Base-by-base conservation (phyloP, 305 asterid species). In the Caryopteris hybrid region DNA sequence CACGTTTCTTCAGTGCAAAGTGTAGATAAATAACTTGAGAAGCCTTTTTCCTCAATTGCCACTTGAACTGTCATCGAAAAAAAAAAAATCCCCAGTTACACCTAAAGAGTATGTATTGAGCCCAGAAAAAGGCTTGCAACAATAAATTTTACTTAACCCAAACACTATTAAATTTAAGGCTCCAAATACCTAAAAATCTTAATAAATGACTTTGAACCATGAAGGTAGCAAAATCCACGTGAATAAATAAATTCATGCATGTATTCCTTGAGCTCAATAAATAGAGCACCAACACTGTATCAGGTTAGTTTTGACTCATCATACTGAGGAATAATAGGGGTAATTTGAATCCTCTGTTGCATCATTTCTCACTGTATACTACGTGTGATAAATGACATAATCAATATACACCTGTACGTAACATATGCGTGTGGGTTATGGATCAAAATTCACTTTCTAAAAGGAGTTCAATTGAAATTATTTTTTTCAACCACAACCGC, bases 11-110 rank as follows among this genome's bases (percentile, higher is more conserved):
- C 81, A 93, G 79, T 39, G 95, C 83, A 34, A 88, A 74, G 80
- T 93, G 99, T 61, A 93, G 79, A 83, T 90, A 93, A 60, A 93
- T 80, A 61, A 90, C 91, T 82, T 93, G 91, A 52, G 99, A 90
- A 39, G 95, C 99, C 81, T 88, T 93, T 83, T 93, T 93, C 79
- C 79, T 33, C 66, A 93, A 76, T 63, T 60, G 78, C 99, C 99
- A 93, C 76, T 80, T 87, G 82, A 90, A 90, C 99, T 93, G 86
- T 76, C 79, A 64, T 2, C 2, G 4, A 25, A 25, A 59, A 66
- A 17, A 21, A 75, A 53, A 33, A 34, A 76, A 50, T 27, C 21
- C 31, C 36, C 7, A 55, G 47, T 42, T 29, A 63, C 14, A 27
- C 16, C 3, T 61, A 12, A 38, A 54, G 48, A 18, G 14, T 16